Evolutionary conservation across 2,329 filamentous ascomycete species (phyloP), one percentile per base, ranked within the genome.

Genomic region (Fusarium torreyae): DNA sequence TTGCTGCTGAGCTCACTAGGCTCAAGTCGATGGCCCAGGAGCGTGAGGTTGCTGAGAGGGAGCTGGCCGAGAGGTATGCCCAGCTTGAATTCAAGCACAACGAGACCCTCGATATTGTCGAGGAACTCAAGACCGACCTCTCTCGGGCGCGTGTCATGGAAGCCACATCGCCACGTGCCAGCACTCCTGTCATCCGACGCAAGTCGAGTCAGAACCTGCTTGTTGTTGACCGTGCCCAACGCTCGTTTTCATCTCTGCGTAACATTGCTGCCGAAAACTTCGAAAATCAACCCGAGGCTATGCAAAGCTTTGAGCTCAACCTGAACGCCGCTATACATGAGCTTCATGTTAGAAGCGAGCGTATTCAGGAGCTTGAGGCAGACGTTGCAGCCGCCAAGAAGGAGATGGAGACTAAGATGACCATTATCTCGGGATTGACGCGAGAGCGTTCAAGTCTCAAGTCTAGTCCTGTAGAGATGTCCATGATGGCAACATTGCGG

Each of bases 341-440:
- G 77, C 85, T 99, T 34, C 92, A 97, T 69, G 86, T 86, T 11
- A 90, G 94, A 42, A 94, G 94, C 39, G 94, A 98, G 78, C 90
- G 94, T 28, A 94, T 98, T 54, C 93, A 97, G 76, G 91, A 94
- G 74, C 85, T 99, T 15, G 96, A 99, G 79, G 89, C 90, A 7
- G 95, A 97, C 72, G 88, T 98, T 58, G 85, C 90, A 26, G 90
- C 89, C 6, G 89, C 94, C 22, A 96, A 93, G 83, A 97, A 94
- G 83, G 96, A 99, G 79, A 97, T 98, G 91, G 96, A 99, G 77
- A 91, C 88, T 67, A 99, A 99, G 87, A 94, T 95, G 85, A 93
- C 93, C 31, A 94, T 99, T 76, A 98, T 99, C 73, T 93, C 94
- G 31, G 96, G 96, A 8, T 85, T 99, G 68, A 97, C 96, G 5